Evolutionary conservation across 2,329 filamentous ascomycete genomes (phyloP).

Genomic region (Escovopsis weberi): DNA sequence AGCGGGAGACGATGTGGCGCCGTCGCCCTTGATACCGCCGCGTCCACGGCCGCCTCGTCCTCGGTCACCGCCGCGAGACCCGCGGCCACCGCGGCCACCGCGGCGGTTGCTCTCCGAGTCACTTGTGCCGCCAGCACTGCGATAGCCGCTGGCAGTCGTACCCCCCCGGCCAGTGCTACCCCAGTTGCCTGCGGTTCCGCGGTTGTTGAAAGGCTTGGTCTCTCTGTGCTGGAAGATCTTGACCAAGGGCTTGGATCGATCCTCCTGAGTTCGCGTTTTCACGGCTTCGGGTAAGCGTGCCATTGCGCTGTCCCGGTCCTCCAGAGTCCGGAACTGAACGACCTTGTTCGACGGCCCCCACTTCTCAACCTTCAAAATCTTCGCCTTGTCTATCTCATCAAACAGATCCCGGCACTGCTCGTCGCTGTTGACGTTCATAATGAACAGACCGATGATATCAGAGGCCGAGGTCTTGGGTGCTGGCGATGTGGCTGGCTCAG

Average conservation of each 20-base stretch:
- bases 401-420: conserved; percentile 76
- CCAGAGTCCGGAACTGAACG: conserved; percentile 64
- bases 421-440: conserved; percentile 72
- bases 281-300: conserved; percentile 59
- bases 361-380: conserved; percentile 67
- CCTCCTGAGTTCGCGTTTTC: conserved; percentile 57
- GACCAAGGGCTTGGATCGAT: conserved; percentile 65
- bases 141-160: conserved; percentile 54
- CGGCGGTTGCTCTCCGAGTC: conserved; percentile 46
- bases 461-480: conserved; percentile 46
- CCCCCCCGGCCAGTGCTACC: conserved; percentile 51
- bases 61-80: conserved; percentile 44
- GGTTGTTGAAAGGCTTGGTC: conserved; percentile 37
- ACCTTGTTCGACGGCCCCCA: conserved; percentile 70
- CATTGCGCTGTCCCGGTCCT: conserved; percentile 71
- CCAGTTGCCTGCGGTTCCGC: conserved; percentile 54
- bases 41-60: conserved; percentile 41
- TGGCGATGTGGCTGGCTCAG: conserved; percentile 41
- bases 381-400: conserved; percentile 64
- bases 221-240: conserved; percentile 67
- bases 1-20: conserved; percentile 38
- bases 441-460: conserved; percentile 71
- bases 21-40: conserved; percentile 45
- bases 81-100: conserved; percentile 39
- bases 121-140: conserved; percentile 66